A percentile compares a stretch with the other conserved stretches of the same genome.
phyloP scores from a whole-genome alignment of 1,284 basidiomycete species.

The Agroathelia rolfsii region DNA sequence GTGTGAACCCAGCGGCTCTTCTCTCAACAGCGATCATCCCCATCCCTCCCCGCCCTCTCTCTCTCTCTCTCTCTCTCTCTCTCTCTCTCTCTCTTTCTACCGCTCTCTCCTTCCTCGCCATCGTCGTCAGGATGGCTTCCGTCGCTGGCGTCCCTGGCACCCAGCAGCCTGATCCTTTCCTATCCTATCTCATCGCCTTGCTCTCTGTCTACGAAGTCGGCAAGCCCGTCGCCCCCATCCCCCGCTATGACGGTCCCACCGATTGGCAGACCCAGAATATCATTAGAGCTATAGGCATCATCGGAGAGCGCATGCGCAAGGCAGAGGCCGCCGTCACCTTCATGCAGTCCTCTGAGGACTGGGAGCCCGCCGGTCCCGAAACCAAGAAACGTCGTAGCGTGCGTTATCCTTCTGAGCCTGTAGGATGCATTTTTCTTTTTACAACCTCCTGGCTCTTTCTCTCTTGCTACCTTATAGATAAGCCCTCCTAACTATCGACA shows the following conservation, averaged over 20 bases:
- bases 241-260: slow-evolving; percentile 50
- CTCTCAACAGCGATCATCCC: no score
- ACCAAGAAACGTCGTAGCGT: slow-evolving; percentile 41
- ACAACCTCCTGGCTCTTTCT: slow-evolving; percentile 11
- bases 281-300: slow-evolving; percentile 40
- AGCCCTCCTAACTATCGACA: no score
- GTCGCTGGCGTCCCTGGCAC: no score
- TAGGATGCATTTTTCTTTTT: slow-evolving; percentile 10
- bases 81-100: no score
- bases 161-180: slow-evolving; percentile 33
- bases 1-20: no score
- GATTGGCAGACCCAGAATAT: slow-evolving; percentile 61
- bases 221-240: slow-evolving; percentile 39
- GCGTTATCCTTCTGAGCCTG: slow-evolving; percentile 25
- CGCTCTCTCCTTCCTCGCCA: no score
- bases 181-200: slow-evolving; percentile 38
- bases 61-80: no score
- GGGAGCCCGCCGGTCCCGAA: slow-evolving; percentile 27
- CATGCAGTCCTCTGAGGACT: slow-evolving; percentile 28
- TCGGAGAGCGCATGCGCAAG: slow-evolving; percentile 50
- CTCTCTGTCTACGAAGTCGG: slow-evolving; percentile 44
- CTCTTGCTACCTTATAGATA: no score
- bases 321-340: slow-evolving; percentile 41
- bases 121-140: no score
- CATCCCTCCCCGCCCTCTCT: no score